Evolutionary conservation across 2,329 filamentous ascomycete species (phyloP), one percentile per base, ranked within the genome.

Genomic region (Arthrobotrys conoides): DNA sequence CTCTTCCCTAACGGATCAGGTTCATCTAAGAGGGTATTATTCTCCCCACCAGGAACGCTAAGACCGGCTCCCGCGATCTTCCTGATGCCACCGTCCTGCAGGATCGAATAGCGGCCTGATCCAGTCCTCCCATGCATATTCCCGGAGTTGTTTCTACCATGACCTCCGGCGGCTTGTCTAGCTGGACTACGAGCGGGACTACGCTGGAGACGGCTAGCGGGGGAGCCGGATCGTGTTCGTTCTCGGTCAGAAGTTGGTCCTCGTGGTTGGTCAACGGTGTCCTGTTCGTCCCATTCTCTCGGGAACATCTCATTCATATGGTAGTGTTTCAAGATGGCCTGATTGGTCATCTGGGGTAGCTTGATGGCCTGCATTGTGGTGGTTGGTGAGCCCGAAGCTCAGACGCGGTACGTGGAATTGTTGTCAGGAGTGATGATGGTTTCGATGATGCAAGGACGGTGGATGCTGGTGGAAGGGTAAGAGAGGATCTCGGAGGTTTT

Each of bases 1-100:
- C 91, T 91, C 66, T 90, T 90, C n/a, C 96, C 96, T 67, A 99
- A 85, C 3, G 96, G 94, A 85, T 99, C 96, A 1, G 93, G 89
- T 84, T 99, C 96, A 83, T 99, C 96, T 83, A 92, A 92, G 83
- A 96, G 93, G 33, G 97, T 92, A 78, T 95, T 85, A 82, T 91
- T 96, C 80, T 92, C 91, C 64, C 22, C 78, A 63, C 10, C 75
- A 41, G 65, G 80, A 12, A 64, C 81, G 63, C 41, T 80, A 71
- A 72, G 68, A 44, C 33, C 80, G 67, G 10, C 71, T 57, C 27
- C 81, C 72, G 61, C 81, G 51, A 55, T 80, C 67, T 63, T 82
- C 63, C 68, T 53, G 6, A 77, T 77, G 0, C 67, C 73, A n/a
- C 73, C 68, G 48, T 81, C 82, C 67, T 82, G 81, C 3, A 82